A percentile compares a stretch with the other conserved stretches of the same genome.
Evolutionary conservation across 2,329 filamentous ascomycete species (phyloP).

Genomic region (Peltaster fructicola): DNA sequence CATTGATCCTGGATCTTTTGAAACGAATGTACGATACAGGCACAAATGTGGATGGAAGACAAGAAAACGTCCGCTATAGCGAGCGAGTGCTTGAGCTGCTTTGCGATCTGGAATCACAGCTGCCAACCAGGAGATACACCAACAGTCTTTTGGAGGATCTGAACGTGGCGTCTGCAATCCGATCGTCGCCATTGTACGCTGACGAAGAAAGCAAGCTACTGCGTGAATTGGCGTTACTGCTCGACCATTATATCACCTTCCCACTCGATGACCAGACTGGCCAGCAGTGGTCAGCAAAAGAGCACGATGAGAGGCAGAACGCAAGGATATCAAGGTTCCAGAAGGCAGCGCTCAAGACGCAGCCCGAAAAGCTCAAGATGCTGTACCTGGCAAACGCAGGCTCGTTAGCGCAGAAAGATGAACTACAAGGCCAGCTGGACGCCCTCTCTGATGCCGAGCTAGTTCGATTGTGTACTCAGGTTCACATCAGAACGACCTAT

Average conservation of each 20-base stretch:
- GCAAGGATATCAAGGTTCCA: conserved; percentile 62
- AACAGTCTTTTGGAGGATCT: conserved; percentile 76
- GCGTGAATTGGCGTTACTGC: conserved; percentile 61
- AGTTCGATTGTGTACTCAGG: conserved; percentile 44
- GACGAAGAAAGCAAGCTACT: conserved; percentile 51
- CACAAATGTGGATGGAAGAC: conserved; percentile 13
- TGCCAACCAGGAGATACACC: conserved; percentile 85
- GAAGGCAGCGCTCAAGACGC: conserved; percentile 57
- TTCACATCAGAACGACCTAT: conserved; percentile 71
- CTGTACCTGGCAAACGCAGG: conserved; percentile 84
- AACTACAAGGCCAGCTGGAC: conserved; percentile 60
- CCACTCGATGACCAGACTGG: conserved; percentile 84
- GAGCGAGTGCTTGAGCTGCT: conserved; percentile 88
- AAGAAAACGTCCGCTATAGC: conserved; percentile 57
- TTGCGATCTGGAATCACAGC: conserved; percentile 76
- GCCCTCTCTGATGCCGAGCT: conserved; percentile 60
- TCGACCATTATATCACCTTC: conserved; percentile 77
- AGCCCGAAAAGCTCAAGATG: conserved; percentile 80
- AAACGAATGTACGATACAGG: conserved; percentile 44
- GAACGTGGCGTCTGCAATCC: conserved; percentile 61
- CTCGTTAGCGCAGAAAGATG: conserved; percentile 61
- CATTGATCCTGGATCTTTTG: conserved; percentile 68
- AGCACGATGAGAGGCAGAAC: conserved; percentile 69
- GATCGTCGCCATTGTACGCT: conserved; percentile 60
- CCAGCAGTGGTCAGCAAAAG: conserved; percentile 50